Conservation (phyloP, 2,329 filamentous ascomycete genomes). For the Fusarium verticillioides region DNA sequence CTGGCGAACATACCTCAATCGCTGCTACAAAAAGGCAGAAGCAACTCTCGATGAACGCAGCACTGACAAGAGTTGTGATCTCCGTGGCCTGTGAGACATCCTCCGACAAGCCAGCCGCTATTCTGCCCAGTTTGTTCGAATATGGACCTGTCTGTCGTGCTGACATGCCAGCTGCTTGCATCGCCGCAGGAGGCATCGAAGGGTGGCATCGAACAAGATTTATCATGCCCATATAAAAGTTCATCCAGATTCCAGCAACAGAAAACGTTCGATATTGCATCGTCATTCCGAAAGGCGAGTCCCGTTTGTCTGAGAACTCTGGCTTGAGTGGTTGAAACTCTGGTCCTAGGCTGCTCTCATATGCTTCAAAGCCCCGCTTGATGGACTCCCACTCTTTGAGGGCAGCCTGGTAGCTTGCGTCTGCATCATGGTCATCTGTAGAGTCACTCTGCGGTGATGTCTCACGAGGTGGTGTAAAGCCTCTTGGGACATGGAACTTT, state of each 20-base stretch:
- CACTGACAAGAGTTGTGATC: conserved; percentile 81
- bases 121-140: conserved; percentile 81
- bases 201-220: conserved; percentile 86
- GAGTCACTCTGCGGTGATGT: conserved; percentile 56
- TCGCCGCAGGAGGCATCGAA: conserved; percentile 88
- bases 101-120: conserved; percentile 77
- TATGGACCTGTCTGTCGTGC: conserved; percentile 76
- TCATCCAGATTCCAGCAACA: conserved; percentile 88
- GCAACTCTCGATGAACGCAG: conserved; percentile 82
- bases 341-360: conserved; percentile 73
- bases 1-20: conserved; percentile 67
- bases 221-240: conserved; percentile 87
- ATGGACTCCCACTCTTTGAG: conserved; percentile 83
- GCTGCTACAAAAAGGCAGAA: conserved; percentile 89
- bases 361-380: conserved; percentile 73
- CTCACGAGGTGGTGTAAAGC: conserved; percentile 63
- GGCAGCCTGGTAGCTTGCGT: conserved; percentile 74
- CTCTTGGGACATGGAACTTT: conserved; percentile 62
- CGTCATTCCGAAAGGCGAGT: conserved; percentile 82
- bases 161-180: conserved; percentile 84
- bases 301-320: conserved; percentile 71
- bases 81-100: conserved; percentile 63
- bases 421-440: conserved; percentile 67
- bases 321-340: conserved; percentile 80
- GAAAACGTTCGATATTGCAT: conserved; percentile 86